Base-by-base conservation (phyloP, 495 filamentous ascomycete genomes). In the Hyaloscypha bicolor region DNA sequence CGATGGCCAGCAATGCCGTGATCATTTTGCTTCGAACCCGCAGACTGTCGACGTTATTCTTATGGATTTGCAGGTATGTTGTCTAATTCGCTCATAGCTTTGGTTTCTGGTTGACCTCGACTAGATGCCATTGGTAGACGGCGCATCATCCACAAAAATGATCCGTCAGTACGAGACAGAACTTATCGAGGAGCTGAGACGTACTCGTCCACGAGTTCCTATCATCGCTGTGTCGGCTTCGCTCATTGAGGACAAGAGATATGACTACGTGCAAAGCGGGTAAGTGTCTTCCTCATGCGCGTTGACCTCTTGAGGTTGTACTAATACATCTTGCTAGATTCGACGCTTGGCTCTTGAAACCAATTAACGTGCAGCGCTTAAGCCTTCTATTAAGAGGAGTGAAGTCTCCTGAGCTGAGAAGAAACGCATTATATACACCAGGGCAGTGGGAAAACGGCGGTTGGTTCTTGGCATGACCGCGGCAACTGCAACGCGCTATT, bases 181-280 rank as follows among this genome's bases (percentile, higher is more conserved):
- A 48, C 6, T 48, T 1, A 21, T 35, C 22, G 64, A 33, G 33
- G 29, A 30, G 16, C 35, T 45, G 11, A 29, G 14, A 76, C 82
- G 29, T 65, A 71, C 52, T 67, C 74, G 19, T 60, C 64, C 64
- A 62, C 85, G 88, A 32, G 81, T 93, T 0, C 93, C 94, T 1
- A 91, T 97, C 59, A 91, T 97, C 72, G 93, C 93, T 6, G 94
- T 97, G 5, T 97, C 94, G 1, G 93, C 94, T 3, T 93, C 92
- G 5, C 79, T 97, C 0, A 68, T 91, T 6, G 94, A 97, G 74
- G 83, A 81, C 42, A 84, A 92, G 3, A 83, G 81, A 30, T 77
- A 87, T 29, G 86, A 76, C 9, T 97, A 97, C 73, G 85, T 92
- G 32, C 82, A 89, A 9, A 83, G 85, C 4, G 94, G 94, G 2